Evolutionary conservation across 192 early-diverging fungal species (phyloP), one percentile per base, ranked within the genome.

Genomic region (Paraglomus brasilianum): DNA sequence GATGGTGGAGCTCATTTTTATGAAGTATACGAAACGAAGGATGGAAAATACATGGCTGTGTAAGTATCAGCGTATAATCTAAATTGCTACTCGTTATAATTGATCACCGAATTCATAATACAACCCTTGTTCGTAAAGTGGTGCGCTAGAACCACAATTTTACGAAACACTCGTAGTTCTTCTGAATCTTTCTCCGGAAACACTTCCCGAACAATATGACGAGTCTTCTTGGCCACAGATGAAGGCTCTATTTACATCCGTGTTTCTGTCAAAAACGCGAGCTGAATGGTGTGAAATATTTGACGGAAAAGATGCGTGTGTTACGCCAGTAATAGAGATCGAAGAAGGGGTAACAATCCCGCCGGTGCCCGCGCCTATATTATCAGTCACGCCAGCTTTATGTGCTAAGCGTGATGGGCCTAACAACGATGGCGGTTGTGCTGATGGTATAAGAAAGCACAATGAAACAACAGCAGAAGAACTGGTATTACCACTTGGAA

Each of bases 1-100:
- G 88, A 90, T 68, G 77, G 84, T 24, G 88, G 88, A 4, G 87
- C 88, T 8, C 88, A 76, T 50, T 90, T 88, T 66, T 88, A 88
- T 68, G 78, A 87, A 63, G 81, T 81, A 4, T 90, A 90, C 66
- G 74, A 82, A 69, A 89, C 88, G 4, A 88, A 85, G 61, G 88
- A 89, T 69, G 79, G 78, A 4, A 75, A 75, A 41, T 87, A 75
- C 43, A 86, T 90, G 81, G 82, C 87, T 3, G 85, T 88, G 72
- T 82, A 79, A 55, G 75, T 51, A 38, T 13, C 30, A 50, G n/a
- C 9, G 8, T 8, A 14, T 44, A 21, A 0, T 62, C 6, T 65
- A 49, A 22, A 8, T 30, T 14, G 41, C 11, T 15, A 8, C 4
- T 50, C 66, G 13, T 30, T 43, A 41, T 22, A n/a, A 48, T 22